Evolutionary conservation across 164 flowering plant genomes (phyloP), one percentile per base, ranked within the genome.

Genomic region (Macadamia tetraphylla): DNA sequence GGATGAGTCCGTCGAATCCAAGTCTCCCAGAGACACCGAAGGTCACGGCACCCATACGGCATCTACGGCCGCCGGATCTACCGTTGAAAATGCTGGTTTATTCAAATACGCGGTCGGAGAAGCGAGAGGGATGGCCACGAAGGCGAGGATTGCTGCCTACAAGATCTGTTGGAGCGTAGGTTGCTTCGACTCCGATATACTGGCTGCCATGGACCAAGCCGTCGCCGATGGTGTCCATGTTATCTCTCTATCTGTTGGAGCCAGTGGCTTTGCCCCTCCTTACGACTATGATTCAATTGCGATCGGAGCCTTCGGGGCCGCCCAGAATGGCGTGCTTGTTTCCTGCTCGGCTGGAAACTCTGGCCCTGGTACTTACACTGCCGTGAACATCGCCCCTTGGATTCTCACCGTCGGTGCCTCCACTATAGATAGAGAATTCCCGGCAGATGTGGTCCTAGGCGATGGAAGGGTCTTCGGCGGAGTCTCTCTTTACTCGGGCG

Each of bases 11-110:
- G 55, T 42, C 11, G 91, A 89, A 31, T 82, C 83, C 1, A 77
- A 60, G n/a, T 88, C 98, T 2, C 90, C 97, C 0, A 73, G 90
- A 15, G 98, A 94, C 52, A 87, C 97, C 0, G 91, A 87, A 42
- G 98, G 98, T 0, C 98, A 94, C 60, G 98, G 97, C 2, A 85
- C 97, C 0, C 97, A 92, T 70, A 92, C 98, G 0, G 85, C 98
- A 0, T 90, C 98, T 0, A 94, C 94, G 0, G 96, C 95, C 0
- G 95, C 94, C 1, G 98, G 97, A 18, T 70, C 87, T 2, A 65
- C 69, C 14, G 97, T 92, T 0, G 6, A 31, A 0, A 78, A 83
- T 67, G 97, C 97, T 11, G 83, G 94, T 32, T 78, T 85, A 8
- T 83, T 52, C 69, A 69, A 73, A 0, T 92, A 78, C 49, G 96